Conservation (phyloP, 2,329 filamentous ascomycete genomes). For the Fusarium veterinarium region DNA sequence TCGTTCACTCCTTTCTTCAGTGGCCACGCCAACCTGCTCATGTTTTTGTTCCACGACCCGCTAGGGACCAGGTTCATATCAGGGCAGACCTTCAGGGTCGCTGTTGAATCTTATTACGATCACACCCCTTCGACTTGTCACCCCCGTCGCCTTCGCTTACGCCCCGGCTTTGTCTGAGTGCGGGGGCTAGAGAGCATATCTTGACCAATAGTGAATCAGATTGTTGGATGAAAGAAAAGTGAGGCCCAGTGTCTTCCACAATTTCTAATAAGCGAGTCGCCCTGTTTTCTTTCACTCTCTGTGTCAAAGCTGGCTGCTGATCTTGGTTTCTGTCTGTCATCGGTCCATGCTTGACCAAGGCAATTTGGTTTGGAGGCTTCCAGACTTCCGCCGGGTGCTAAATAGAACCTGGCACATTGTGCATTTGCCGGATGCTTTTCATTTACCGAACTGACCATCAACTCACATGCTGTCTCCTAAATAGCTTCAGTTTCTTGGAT, state of each 20-base stretch:
- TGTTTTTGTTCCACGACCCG: not conserved
- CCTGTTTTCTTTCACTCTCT: constrained; percentile 21
- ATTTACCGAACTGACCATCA: constrained; percentile 1
- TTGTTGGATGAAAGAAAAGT: constrained; percentile 6
- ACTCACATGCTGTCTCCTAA: constrained; percentile 8
- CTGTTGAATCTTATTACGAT: not conserved
- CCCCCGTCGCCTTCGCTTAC: constrained; percentile 2
- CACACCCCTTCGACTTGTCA: constrained; percentile 8
- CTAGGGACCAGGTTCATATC: not conserved
- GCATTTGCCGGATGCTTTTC: constrained; percentile 3
- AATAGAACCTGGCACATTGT: not conserved
- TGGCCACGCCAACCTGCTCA: not conserved
- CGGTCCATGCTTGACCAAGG: constrained; percentile 31
- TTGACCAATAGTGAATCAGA: not conserved
- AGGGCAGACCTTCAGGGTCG: not conserved
- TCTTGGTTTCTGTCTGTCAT: constrained; percentile 53
- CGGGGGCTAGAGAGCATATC: constrained; percentile 19
- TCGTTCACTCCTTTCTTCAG: not conserved
- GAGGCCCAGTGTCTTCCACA: not conserved
- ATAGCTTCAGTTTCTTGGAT: not conserved
- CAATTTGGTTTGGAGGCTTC: constrained; percentile 12
- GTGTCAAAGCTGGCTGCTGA: constrained; percentile 24
- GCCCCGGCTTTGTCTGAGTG: constrained; percentile 6
- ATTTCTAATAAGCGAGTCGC: not conserved
- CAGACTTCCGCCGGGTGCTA: not conserved